Base-by-base conservation (phyloP, 768 basidiomycete genomes). In the Vararia minispora region DNA sequence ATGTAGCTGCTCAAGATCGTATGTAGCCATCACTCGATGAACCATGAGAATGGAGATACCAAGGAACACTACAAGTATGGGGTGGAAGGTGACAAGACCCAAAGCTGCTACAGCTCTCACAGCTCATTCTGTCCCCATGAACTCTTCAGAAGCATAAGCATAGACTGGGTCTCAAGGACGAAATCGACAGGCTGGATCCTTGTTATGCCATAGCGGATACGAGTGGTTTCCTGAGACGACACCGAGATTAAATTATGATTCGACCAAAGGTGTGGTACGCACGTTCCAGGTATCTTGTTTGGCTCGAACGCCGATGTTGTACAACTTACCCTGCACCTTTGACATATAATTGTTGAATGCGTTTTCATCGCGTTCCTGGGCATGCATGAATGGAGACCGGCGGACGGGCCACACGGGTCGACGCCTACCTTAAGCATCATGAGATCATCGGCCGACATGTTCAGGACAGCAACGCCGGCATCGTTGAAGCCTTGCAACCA, bases 401-500 rank as follows among this genome's bases (percentile, higher is more conserved):
- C 14, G 12, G 14, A 13, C n/a, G n/a, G n/a, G n/a, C n/a, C n/a
- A n/a, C n/a, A n/a, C n/a, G n/a, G n/a, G n/a, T n/a, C n/a, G n/a
- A n/a, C n/a, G n/a, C 48, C 27, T 35, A 84, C 87, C 66, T 72
- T 84, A 44, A 90, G 66, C n/a, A 66, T 68, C 39, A 79, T 58
- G 29, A 98, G 55, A 11, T 91, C 79, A 49, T 90, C 74, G 9
- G 88, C 94, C 23, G 72, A 61, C 62, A 76, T 79, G 20, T 75
- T 82, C 45, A 97, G 79, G 12, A 99, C 59, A 4, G 65, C 61
- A 37, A 76, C 58, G 4, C 90, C 95, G 24, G 82, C 75, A 5
- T 98, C 94, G 55, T 99, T 94, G 68, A 99, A 99, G 3, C 85
- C 89, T 45, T 87, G 86, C 31, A 97, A 63, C 94, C 94, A 98